Evolutionary conservation across 2,329 filamentous ascomycete species (phyloP).

Genomic region (Fusarium brachygibbosum): DNA sequence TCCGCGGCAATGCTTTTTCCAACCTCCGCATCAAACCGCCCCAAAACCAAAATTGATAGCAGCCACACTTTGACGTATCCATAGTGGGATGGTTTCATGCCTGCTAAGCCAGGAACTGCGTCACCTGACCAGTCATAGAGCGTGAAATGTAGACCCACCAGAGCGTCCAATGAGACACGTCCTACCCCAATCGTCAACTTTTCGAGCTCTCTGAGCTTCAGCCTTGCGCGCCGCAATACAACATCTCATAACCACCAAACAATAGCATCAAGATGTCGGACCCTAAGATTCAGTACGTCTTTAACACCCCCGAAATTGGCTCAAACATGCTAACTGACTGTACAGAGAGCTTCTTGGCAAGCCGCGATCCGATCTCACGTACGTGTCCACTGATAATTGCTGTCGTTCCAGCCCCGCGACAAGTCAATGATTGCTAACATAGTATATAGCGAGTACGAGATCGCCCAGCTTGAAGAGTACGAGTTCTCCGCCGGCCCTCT

Average conservation of each 20-base stretch:
- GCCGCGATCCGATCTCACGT: conserved; percentile 92
- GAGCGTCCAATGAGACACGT: conserved; percentile 48
- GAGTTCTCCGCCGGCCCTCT: conserved; percentile 70
- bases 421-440: conserved; percentile 36
- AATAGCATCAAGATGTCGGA: conserved; percentile 67
- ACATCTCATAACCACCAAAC: conserved; percentile 34
- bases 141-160: not conserved
- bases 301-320: not conserved
- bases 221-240: conserved; percentile 52
- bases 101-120: conserved; percentile 17
- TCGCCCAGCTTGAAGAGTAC: conserved; percentile 76
- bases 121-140: conserved; percentile 42
- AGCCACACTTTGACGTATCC: conserved; percentile 42
- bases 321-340: conserved; percentile 47
- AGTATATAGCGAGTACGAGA: conserved; percentile 84
- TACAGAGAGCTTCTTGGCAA: conserved; percentile 87
- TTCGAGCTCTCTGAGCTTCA: conserved; percentile 53
- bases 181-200: conserved; percentile 46
- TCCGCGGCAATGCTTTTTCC: conserved; percentile 54
- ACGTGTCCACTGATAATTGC: conserved; percentile 55
- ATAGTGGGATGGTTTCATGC: conserved; percentile 10
- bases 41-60: conserved; percentile 46
- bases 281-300: conserved; percentile 77
- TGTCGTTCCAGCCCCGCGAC: conserved; percentile 30
- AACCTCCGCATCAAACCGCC: conserved; percentile 45